Conservation (phyloP, 2,329 filamentous ascomycete species). For the Xylariaceae sp. region DNA sequence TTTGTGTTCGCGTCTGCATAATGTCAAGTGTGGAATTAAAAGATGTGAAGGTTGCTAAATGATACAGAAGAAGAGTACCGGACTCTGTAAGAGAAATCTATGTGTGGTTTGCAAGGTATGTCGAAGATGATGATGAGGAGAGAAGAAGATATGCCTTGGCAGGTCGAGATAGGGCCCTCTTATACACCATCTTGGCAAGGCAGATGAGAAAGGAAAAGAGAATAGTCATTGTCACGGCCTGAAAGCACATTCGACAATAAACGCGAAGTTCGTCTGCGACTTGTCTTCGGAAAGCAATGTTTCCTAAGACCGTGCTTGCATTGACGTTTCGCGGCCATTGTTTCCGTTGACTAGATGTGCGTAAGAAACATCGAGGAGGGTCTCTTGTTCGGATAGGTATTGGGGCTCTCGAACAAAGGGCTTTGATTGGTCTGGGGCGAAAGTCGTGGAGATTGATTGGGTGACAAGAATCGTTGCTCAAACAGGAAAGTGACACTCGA, state of each 20-base stretch:
- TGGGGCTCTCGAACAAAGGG: background rate
- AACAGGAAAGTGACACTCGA: slow-evolving; percentile 1
- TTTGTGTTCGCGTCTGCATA: slow-evolving; percentile 46
- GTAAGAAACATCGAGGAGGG: slow-evolving; percentile 2
- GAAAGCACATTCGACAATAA: background rate
- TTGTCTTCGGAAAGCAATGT: background rate
- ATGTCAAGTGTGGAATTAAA: slow-evolving; percentile 40
- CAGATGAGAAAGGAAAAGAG: background rate
- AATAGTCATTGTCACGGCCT: slow-evolving; percentile 5
- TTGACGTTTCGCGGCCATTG: background rate
- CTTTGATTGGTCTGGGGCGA: slow-evolving; percentile 8
- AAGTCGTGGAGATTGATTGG: slow-evolving; percentile 19
- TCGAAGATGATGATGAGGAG: slow-evolving; percentile 5
- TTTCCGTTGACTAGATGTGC: background rate
- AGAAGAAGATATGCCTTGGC: background rate
- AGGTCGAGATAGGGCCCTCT: slow-evolving; percentile 4
- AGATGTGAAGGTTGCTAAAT: background rate
- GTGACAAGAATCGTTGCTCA: background rate
- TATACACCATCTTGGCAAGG: slow-evolving; percentile 18
- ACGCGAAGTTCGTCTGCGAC: background rate
- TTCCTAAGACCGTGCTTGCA: background rate
- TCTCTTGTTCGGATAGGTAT: slow-evolving; percentile 1
- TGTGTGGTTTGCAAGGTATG: background rate
- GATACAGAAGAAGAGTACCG: slow-evolving; percentile 23
- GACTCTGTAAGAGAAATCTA: slow-evolving; percentile 21